Conservation (phyloP, 1,139 yeast species). For the Candida sp. region DNA sequence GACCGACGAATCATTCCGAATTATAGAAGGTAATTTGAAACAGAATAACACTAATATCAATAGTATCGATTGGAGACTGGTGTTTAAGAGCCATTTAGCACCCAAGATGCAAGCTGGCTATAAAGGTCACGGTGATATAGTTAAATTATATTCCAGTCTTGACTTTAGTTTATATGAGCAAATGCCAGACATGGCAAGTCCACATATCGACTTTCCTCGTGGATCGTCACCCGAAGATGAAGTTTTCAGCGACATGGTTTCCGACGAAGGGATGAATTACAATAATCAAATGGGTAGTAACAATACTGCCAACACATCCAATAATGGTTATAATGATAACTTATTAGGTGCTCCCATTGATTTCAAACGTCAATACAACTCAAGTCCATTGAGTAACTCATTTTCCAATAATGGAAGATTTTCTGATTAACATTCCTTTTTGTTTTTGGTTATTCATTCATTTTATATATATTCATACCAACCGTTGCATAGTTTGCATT, state of each 20-base stretch:
- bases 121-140: conserved; percentile 32
- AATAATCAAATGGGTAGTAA: not conserved
- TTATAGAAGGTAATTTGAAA: conserved; percentile 27
- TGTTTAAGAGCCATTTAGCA: conserved; percentile 7
- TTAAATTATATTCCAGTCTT: conserved; percentile 25
- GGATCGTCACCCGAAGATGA: conserved; percentile 1
- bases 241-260: conserved; percentile 8
- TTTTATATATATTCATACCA: too few species aligned
- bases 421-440: not conserved
- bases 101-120: conserved; percentile 13
- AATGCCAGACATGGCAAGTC: conserved; percentile 8
- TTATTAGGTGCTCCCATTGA: conserved; percentile 11
- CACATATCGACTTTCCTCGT: conserved; percentile 15
- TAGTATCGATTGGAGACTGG: conserved; percentile 7
- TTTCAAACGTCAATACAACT: conserved; percentile 3
- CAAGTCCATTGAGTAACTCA: conserved; percentile 3
- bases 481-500: too few species aligned
- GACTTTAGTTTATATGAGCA: conserved; percentile 19
- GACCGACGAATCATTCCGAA: conserved; percentile 30
- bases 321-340: not conserved
- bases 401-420: not conserved
- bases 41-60: conserved; percentile 31
- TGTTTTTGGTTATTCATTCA: too few species aligned
- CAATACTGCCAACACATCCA: not conserved
- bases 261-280: conserved; percentile 7